Evolutionary conservation across 306 rosid species (phyloP).

Genomic region (Canavalia gladiata): DNA sequence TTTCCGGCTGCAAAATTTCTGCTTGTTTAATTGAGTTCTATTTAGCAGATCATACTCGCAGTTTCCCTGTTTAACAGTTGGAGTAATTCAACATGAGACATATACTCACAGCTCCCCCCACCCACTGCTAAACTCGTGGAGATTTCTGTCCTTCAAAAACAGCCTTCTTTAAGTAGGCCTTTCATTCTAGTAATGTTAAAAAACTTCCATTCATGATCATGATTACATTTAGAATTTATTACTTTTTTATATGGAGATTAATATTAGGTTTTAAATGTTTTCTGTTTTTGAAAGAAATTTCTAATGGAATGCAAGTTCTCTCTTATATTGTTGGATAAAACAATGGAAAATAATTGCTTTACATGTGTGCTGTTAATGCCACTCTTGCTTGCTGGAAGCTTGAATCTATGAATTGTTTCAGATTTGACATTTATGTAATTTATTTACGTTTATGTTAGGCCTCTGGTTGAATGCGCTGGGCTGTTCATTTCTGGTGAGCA

Average conservation of each 20-base stretch:
- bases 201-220: background rate
- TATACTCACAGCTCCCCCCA: background rate
- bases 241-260: constrained; percentile 9
- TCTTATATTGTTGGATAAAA: constrained; percentile 36
- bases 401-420: constrained; percentile 5
- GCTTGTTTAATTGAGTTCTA: constrained; percentile 11
- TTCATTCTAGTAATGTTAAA: background rate
- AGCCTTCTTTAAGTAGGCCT: background rate
- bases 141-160: background rate
- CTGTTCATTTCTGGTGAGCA: constrained; percentile 95
- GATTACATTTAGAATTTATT: constrained; percentile 20
- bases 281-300: background rate
- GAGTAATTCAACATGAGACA: constrained; percentile 5
- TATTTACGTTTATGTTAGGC: constrained; percentile 54
- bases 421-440: constrained; percentile 15
- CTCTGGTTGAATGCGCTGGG: constrained; percentile 93
- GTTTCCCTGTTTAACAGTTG: constrained; percentile 1
- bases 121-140: constrained; percentile 5
- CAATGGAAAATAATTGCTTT: constrained; percentile 6
- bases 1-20: constrained; percentile 2
- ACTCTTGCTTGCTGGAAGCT: constrained; percentile 28
- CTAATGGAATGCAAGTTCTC: constrained; percentile 20
- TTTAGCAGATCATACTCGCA: constrained; percentile 19
- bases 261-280: constrained; percentile 8
- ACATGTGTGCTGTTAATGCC: constrained; percentile 17